A percentile compares a stretch with the other conserved stretches of the same genome.
phyloP scores from a whole-genome alignment of 345 rosid genomes.

The Eutrema yunnanense region DNA sequence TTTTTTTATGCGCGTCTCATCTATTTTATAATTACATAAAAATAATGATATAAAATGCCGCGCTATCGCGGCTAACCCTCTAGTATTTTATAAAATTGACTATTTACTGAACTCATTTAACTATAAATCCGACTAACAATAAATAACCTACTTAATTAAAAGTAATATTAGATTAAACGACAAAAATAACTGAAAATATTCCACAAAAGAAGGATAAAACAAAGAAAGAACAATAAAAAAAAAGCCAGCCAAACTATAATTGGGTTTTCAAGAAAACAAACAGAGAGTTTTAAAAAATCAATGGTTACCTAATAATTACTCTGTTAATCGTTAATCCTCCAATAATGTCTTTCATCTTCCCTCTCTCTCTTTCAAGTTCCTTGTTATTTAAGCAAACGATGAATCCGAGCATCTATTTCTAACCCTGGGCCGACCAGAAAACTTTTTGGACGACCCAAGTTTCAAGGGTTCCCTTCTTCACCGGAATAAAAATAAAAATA shows the following conservation, averaged over 20 bases:
- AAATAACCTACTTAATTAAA: neutral
- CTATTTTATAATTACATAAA: too few species aligned
- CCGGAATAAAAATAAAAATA: neutral
- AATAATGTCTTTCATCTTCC: conserved; percentile 7
- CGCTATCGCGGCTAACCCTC: too few species aligned
- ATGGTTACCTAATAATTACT: conserved; percentile 18
- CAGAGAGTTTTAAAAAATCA: conserved; percentile 7
- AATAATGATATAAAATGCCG: too few species aligned
- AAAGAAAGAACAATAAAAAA: conserved; percentile 12
- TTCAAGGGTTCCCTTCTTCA: conserved; percentile 24
- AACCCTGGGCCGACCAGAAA: conserved; percentile 35
- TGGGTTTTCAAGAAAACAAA: conserved; percentile 12
- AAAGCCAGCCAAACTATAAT: conserved; percentile 22
- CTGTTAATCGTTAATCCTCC: conserved; percentile 28
- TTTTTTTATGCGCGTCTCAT: too few species aligned
- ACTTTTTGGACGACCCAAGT: conserved; percentile 23
- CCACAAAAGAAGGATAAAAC: conserved; percentile 30
- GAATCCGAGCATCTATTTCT: conserved; percentile 13
- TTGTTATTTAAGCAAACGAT: conserved; percentile 27
- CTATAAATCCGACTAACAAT: neutral
- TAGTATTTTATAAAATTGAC: neutral
- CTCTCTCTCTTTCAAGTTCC: conserved; percentile 13
- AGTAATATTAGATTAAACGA: neutral
- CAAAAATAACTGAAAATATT: conserved; percentile 9
- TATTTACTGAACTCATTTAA: neutral